These are phyloP conservation scores for Eucalyptus sideroxylon DNA, from an alignment of 345 rosid genomes.

Conservation along the genomic window DNA sequence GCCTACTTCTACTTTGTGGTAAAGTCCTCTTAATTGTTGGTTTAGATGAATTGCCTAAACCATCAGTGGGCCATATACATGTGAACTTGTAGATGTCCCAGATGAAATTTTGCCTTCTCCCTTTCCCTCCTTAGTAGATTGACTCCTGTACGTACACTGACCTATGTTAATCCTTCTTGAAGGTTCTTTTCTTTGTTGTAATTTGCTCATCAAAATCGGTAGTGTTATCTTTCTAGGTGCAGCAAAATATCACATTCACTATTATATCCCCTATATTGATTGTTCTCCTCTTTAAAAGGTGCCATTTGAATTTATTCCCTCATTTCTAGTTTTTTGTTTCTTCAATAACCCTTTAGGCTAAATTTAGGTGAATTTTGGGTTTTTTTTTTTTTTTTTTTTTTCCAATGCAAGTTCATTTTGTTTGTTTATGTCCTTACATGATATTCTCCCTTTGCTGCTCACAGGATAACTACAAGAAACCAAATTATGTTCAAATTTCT, in stretches of 20 bases:
- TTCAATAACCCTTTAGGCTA: background rate
- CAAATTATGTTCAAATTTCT: conserved; percentile 77
- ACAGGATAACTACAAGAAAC: conserved; percentile 65
- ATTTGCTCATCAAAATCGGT: background rate
- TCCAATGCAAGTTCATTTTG: background rate
- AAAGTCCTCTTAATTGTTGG: background rate
- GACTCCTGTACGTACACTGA: background rate
- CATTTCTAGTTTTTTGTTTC: background rate
- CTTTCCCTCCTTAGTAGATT: background rate
- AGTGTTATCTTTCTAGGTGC: background rate
- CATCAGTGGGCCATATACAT: background rate
- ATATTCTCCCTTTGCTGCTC: background rate
- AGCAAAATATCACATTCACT: background rate
- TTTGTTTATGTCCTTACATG: background rate
- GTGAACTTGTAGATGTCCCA: background rate
- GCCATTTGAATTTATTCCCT: background rate
- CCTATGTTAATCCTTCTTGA: background rate
- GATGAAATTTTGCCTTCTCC: background rate
- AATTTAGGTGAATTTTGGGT: background rate
- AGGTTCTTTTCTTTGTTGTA: background rate
- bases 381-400: background rate
- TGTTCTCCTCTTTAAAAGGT: background rate
- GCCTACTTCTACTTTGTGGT: background rate
- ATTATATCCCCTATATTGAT: background rate
- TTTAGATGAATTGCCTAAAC: background rate